Percentiles rank a stretch among this genome's conserved stretches.
Evolutionary conservation across 2,329 filamentous ascomycete genomes (phyloP).

Genomic region (Botrytis hyacinthi): DNA sequence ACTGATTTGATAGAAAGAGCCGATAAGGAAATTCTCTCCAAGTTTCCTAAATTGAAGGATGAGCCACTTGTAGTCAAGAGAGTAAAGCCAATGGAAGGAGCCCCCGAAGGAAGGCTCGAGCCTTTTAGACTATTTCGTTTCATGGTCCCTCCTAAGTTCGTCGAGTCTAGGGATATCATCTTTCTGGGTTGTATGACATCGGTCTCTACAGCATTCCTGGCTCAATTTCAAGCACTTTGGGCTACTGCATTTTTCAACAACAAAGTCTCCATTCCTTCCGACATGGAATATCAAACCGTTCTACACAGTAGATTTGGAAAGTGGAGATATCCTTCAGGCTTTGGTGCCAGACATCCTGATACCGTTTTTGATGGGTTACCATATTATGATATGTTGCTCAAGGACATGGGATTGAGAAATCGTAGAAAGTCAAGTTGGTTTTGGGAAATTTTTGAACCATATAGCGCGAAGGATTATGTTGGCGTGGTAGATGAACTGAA

Average conservation of each 20-base stretch:
- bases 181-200: slow-evolving; percentile 48
- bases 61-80: slow-evolving; percentile 51
- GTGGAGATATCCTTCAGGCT: slow-evolving; percentile 66
- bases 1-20: slow-evolving; percentile 44
- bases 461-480: slow-evolving; percentile 47
- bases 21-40: slow-evolving; percentile 53
- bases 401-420: slow-evolving; percentile 60
- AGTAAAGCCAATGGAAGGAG: slow-evolving; percentile 43
- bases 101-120: slow-evolving; percentile 1
- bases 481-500: slow-evolving; percentile 46
- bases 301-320: slow-evolving; percentile 67
- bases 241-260: slow-evolving; percentile 62
- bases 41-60: slow-evolving; percentile 52
- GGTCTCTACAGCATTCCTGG: slow-evolving; percentile 44
- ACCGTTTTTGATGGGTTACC: slow-evolving; percentile 75
- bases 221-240: slow-evolving; percentile 58
- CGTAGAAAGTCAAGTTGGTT: slow-evolving; percentile 50
- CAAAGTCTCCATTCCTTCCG: slow-evolving; percentile 42
- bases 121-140: slow-evolving; percentile 49
- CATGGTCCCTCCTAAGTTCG: slow-evolving; percentile 46
- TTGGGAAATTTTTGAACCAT: slow-evolving; percentile 45
- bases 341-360: slow-evolving; percentile 61
- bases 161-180: slow-evolving; percentile 44
- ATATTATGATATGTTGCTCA: slow-evolving; percentile 67
- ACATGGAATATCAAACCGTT: slow-evolving; percentile 54